Evolutionary conservation across 1,139 yeast species (phyloP), one percentile per base, ranked within the genome.

Genomic region (Hyphopichia khmerensis): DNA sequence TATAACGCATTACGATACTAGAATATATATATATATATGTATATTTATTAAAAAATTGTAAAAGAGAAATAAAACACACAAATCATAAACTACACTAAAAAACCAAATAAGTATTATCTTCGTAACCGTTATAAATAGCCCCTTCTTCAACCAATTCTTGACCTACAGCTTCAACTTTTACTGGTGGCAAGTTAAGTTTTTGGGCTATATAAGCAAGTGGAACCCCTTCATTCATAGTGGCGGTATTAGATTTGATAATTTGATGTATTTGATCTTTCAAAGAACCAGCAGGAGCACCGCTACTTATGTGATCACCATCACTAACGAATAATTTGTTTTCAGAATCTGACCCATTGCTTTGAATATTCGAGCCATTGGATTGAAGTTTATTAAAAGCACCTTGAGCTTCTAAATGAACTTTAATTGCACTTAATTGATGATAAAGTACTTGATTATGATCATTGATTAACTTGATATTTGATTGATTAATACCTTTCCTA

Each of bases 381-480:
- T 21, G 24, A 21, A 26, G 29, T 26, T 26, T 14, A n/a, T 33
- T 17, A 9, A 38, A 43, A 26, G 63, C 59, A 6, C 77, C 79
- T 47, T 75, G 79, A n/a, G 79, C 73, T 43, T 72, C 75, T 45
- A 78, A 60, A 55, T 84, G 91, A 43, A 77, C 73, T 46, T 79
- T 72, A 40, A 87, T 79, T 5, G 93, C 93, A 48, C 82, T 80
- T 43, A 91, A 67, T 52, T 82, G 80, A 60, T 91, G 96, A 54
- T 87, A 84, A 30, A 86, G 59, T 17, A 90, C 81, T 56, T 86
- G 87, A 59, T 89, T 88, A 59, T 79, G 84, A 56, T 87, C 91
- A 8, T 71, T 72, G 13, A 90, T 68, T 40, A 75, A 77, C 29
- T 75, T 75, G 41, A 89, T 76, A 4, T 78, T 75, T 11, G 87